Evolutionary conservation across 1,139 yeast genomes (phyloP).

Genomic region (Petasospora fabianii): DNA sequence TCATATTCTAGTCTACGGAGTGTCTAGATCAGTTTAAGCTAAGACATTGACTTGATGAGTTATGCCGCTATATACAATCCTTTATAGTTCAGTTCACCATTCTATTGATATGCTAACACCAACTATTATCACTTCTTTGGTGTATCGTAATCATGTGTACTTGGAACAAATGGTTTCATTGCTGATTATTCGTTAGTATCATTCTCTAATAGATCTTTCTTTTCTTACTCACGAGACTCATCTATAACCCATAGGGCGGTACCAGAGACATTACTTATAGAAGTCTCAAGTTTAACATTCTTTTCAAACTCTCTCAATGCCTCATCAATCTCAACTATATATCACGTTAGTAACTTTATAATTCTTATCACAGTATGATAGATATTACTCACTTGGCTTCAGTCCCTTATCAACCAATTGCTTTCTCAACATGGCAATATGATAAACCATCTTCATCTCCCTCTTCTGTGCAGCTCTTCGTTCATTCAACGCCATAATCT

Average conservation of each 20-base stretch:
- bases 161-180: conserved; percentile 50
- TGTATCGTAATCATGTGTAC: conserved; percentile 53
- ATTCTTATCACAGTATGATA: background rate
- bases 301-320: conserved; percentile 53
- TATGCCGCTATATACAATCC: too few relatives aligned
- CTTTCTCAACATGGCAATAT: conserved; percentile 57
- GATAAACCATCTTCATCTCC: conserved; percentile 58
- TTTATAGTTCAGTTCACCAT: too few relatives aligned
- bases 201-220: background rate
- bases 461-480: conserved; percentile 46
- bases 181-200: conserved; percentile 29
- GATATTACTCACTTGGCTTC: conserved; percentile 38
- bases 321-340: conserved; percentile 39
- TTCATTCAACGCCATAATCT: conserved; percentile 45
- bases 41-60: too few relatives aligned
- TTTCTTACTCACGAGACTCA: conserved; percentile 32
- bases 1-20: too few relatives aligned
- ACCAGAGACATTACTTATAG: conserved; percentile 51
- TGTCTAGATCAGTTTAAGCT: too few relatives aligned
- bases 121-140: conserved; percentile 30
- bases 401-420: conserved; percentile 51
- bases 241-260: conserved; percentile 59
- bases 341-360: background rate
- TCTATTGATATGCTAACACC: too few relatives aligned
- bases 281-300: conserved; percentile 51